phyloP scores from a whole-genome alignment of 306 rosid species.

The Abrus precatorius region DNA sequence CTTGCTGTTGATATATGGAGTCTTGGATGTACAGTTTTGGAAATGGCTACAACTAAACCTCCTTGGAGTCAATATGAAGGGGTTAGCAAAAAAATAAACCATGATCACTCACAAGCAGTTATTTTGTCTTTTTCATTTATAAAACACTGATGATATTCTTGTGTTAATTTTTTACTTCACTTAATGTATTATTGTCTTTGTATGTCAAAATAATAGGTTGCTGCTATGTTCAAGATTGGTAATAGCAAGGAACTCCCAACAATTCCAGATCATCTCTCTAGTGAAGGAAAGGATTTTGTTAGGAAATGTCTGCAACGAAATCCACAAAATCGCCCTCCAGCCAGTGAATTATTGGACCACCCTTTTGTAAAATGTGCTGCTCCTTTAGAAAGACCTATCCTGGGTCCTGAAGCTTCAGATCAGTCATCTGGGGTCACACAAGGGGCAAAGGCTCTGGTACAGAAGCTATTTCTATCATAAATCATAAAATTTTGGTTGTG shows the following conservation, averaged over 20 bases:
- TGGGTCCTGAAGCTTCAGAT: slow-evolving; percentile 63
- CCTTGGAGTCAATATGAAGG: slow-evolving; percentile 99
- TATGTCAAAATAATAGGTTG: slow-evolving; percentile 65
- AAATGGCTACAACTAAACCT: slow-evolving; percentile 98
- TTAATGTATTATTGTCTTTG: slow-evolving; percentile 45
- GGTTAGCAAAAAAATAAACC: no score
- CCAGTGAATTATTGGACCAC: slow-evolving; percentile 75
- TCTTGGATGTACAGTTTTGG: slow-evolving; percentile 98
- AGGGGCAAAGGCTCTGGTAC: slow-evolving; percentile 76
- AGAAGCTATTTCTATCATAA: slow-evolving; percentile 23
- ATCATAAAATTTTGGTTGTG: background rate
- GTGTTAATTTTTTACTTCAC: slow-evolving; percentile 31
- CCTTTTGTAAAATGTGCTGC: slow-evolving; percentile 89
- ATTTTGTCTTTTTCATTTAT: slow-evolving; percentile 6
- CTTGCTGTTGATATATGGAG: slow-evolving; percentile 98
- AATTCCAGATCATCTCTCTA: slow-evolving; percentile 82
- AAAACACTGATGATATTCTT: slow-evolving; percentile 13
- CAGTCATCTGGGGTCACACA: slow-evolving; percentile 56
- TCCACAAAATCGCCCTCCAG: slow-evolving; percentile 83
- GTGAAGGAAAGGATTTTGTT: slow-evolving; percentile 86
- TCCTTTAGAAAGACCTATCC: slow-evolving; percentile 78
- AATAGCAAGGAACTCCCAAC: slow-evolving; percentile 91
- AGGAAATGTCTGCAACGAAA: slow-evolving; percentile 81
- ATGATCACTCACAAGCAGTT: no score
- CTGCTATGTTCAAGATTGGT: slow-evolving; percentile 98